Percentiles rank a stretch among this genome's conserved stretches.
These are phyloP conservation scores for Leccinum sublutescens DNA, from an alignment of 768 basidiomycete species.

Conservation along the genomic window DNA sequence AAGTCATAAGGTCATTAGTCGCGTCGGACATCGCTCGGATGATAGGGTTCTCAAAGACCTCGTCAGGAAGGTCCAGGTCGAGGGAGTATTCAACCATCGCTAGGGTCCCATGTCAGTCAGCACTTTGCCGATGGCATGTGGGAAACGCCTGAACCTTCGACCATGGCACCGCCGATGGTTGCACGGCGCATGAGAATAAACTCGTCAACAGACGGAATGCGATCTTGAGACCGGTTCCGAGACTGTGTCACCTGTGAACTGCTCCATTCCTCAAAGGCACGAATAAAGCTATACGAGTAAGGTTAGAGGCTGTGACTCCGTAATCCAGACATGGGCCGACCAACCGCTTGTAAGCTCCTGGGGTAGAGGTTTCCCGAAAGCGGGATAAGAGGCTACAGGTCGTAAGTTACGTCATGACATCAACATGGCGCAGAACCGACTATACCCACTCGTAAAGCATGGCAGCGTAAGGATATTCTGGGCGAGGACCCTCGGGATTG, in stretches of 20 bases:
- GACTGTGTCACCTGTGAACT: slow-evolving; percentile 37
- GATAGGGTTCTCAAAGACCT: slow-evolving; percentile 35
- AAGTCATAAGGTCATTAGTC: slow-evolving; percentile 41
- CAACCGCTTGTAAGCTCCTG: slow-evolving; percentile 36
- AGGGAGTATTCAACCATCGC: slow-evolving; percentile 39
- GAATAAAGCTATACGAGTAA: slow-evolving; percentile 28
- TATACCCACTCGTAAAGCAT: slow-evolving; percentile 38
- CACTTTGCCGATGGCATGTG: neutral
- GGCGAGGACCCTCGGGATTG: slow-evolving; percentile 28
- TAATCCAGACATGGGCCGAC: neutral
- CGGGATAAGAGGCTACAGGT: slow-evolving; percentile 30
- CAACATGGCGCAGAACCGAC: neutral
- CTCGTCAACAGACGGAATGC: slow-evolving; percentile 38
- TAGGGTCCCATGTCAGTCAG: slow-evolving; percentile 13
- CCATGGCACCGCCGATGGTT: slow-evolving; percentile 38
- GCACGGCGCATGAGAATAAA: slow-evolving; percentile 38
- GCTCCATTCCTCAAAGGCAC: slow-evolving; percentile 37
- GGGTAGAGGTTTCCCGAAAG: slow-evolving; percentile 37
- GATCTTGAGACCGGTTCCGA: slow-evolving; percentile 34
- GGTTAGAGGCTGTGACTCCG: slow-evolving; percentile 1
- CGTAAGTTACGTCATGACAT: slow-evolving; percentile 14
- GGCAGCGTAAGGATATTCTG: slow-evolving; percentile 37
- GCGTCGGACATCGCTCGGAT: slow-evolving; percentile 39
- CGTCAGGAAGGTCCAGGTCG: slow-evolving; percentile 37
- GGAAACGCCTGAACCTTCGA: slow-evolving; percentile 32